A percentile compares a stretch with the other conserved stretches of the same genome.
These are phyloP conservation scores for Plantago elongata DNA, from an alignment of 257 asterid genomes.

Conservation along the genomic window DNA sequence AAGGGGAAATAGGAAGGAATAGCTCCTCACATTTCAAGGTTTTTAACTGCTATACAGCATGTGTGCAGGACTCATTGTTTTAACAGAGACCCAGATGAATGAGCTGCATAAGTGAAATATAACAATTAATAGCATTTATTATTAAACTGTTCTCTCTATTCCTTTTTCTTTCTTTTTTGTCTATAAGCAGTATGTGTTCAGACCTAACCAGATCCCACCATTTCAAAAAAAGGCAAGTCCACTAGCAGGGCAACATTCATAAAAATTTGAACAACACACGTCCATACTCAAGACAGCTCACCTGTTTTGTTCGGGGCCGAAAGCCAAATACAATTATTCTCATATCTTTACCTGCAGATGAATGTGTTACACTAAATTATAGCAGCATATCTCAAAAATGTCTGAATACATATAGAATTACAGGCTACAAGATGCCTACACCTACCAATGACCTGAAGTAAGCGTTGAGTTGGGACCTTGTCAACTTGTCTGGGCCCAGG, in stretches of 20 bases:
- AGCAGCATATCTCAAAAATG: conserved; percentile 14
- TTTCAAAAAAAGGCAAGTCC: conserved; percentile 6
- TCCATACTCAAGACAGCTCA: conserved; percentile 30
- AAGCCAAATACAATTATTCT: conserved; percentile 87
- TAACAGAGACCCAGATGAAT: too few species aligned
- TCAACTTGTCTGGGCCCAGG: conserved; percentile 64
- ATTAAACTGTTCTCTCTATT: too few species aligned
- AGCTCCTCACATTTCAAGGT: not conserved
- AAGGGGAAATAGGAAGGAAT: not conserved
- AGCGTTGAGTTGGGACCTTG: conserved; percentile 63
- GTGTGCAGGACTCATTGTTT: not conserved
- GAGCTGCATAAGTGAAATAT: too few species aligned
- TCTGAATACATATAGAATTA: conserved; percentile 13
- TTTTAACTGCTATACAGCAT: conserved; percentile 5
- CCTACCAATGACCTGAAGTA: conserved; percentile 94
- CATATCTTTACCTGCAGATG: conserved; percentile 88
- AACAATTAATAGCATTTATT: too few species aligned
- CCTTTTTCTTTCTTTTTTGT: too few species aligned
- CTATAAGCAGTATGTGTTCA: too few species aligned
- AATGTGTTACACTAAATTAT: conserved; percentile 16
- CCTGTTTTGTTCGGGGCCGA: conserved; percentile 96
- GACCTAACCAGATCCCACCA: not conserved
- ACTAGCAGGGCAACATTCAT: conserved; percentile 10
- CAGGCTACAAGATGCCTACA: not conserved
- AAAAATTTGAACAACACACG: not conserved